phyloP scores from a whole-genome alignment of 2,329 filamentous ascomycete genomes.

The Allantophomopsis cytisporea region DNA sequence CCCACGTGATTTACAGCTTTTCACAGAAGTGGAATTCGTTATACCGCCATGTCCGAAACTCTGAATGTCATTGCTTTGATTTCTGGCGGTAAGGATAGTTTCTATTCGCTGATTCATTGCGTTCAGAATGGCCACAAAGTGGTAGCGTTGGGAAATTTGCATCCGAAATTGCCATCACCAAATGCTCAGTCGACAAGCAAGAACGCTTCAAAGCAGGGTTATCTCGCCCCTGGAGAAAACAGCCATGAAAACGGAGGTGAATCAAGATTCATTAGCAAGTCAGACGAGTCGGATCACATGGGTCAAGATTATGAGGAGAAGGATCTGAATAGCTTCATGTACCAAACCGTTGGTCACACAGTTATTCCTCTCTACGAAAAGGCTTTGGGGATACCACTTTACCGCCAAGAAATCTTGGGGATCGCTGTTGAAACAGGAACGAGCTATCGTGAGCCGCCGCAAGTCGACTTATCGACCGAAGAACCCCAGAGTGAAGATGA shows the following conservation, averaged over 20 bases:
- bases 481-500: slow-evolving; percentile 43
- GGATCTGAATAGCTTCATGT: slow-evolving; percentile 97
- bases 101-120: slow-evolving; percentile 88
- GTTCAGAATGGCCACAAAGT: slow-evolving; percentile 72
- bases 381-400: slow-evolving; percentile 72
- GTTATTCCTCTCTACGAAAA: slow-evolving; percentile 74
- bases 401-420: slow-evolving; percentile 65
- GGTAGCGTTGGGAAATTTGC: slow-evolving; percentile 79
- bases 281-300: slow-evolving; percentile 1
- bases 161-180: slow-evolving; percentile 34
- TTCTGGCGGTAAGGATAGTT: slow-evolving; percentile 94
- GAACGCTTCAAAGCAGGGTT: background rate
- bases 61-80: slow-evolving; percentile 81
- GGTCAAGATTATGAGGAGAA: slow-evolving; percentile 27
- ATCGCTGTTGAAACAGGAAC: slow-evolving; percentile 54
- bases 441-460: slow-evolving; percentile 46
- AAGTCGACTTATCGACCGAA: slow-evolving; percentile 11
- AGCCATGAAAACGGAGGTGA: slow-evolving; percentile 4
- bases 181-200: background rate
- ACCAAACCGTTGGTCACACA: slow-evolving; percentile 88
- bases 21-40: background rate
- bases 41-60: slow-evolving; percentile 25
- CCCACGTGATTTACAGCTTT: too few relatives aligned
- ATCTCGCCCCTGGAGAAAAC: background rate
- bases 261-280: slow-evolving; percentile 17